Percentiles rank a stretch among this genome's conserved stretches.
Evolutionary conservation across 306 rosid genomes (phyloP).

Genomic region (Cucurbita pepo): DNA sequence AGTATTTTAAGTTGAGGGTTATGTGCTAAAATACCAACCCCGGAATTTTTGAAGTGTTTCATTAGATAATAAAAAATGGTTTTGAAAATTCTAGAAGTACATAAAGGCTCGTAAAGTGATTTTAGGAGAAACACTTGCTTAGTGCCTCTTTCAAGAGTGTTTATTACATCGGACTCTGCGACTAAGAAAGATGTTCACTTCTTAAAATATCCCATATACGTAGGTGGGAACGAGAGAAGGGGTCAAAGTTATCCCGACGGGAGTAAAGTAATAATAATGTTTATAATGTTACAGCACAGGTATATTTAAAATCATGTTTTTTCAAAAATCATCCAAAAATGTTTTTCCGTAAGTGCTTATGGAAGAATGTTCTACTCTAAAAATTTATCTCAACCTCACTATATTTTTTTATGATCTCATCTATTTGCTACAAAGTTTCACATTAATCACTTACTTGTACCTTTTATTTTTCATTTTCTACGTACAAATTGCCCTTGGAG

Average conservation of each 20-base stretch:
- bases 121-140: background rate
- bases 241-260: too few species aligned
- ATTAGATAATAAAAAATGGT: background rate
- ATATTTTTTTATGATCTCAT: background rate
- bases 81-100: background rate
- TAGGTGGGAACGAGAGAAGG: too few species aligned
- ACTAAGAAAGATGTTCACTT: too few species aligned
- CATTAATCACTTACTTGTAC: background rate
- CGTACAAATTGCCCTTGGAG: background rate
- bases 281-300: too few species aligned
- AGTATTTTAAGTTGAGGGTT: background rate
- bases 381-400: background rate
- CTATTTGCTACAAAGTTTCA: background rate
- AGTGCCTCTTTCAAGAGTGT: background rate
- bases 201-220: too few species aligned
- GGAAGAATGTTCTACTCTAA: background rate
- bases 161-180: background rate
- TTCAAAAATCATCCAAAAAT: background rate
- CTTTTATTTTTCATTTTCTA: background rate
- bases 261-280: too few species aligned
- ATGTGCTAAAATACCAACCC: background rate
- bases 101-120: background rate
- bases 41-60: background rate
- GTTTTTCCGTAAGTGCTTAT: background rate
- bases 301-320: background rate